phyloP scores from a whole-genome alignment of 495 filamentous ascomycete species.

The Penicillium steckii region DNA sequence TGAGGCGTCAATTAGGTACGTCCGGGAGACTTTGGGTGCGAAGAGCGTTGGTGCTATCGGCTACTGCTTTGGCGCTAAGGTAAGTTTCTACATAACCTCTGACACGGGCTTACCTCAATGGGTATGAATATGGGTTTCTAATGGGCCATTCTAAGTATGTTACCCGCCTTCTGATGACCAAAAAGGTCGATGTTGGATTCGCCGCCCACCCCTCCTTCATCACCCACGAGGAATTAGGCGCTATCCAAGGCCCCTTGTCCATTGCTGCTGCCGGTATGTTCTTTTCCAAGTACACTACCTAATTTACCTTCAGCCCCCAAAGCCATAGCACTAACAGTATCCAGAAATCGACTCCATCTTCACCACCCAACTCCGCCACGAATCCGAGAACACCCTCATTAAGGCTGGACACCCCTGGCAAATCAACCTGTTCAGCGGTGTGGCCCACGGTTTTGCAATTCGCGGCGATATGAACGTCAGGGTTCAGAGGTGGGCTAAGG shows the following conservation, averaged over 20 bases:
- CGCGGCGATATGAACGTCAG: constrained; percentile 55
- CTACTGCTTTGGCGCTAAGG: constrained; percentile 76
- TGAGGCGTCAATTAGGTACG: too few species aligned
- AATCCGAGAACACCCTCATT: constrained; percentile 50
- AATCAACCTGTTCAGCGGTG: constrained; percentile 67
- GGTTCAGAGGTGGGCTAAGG: constrained; percentile 64
- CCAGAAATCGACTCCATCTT: constrained; percentile 45
- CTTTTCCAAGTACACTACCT: background rate
- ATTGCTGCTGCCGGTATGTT: constrained; percentile 62
- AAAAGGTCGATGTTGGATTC: constrained; percentile 48
- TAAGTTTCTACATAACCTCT: too few species aligned
- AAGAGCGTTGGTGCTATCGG: constrained; percentile 66
- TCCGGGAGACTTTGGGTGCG: constrained; percentile 48
- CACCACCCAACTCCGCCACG: constrained; percentile 58
- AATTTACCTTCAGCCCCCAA: background rate
- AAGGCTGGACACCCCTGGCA: constrained; percentile 62
- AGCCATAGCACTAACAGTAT: background rate
- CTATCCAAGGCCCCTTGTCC: constrained; percentile 62
- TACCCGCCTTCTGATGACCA: constrained; percentile 18
- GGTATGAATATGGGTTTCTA: too few species aligned
- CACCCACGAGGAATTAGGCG: constrained; percentile 62
- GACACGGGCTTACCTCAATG: too few species aligned
- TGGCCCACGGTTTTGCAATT: constrained; percentile 70
- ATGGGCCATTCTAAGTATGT: too few species aligned
- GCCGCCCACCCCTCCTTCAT: constrained; percentile 74